Evolutionary conservation across 1,139 yeast species (phyloP).

Genomic region (Zygosaccharomyces sapae): DNA sequence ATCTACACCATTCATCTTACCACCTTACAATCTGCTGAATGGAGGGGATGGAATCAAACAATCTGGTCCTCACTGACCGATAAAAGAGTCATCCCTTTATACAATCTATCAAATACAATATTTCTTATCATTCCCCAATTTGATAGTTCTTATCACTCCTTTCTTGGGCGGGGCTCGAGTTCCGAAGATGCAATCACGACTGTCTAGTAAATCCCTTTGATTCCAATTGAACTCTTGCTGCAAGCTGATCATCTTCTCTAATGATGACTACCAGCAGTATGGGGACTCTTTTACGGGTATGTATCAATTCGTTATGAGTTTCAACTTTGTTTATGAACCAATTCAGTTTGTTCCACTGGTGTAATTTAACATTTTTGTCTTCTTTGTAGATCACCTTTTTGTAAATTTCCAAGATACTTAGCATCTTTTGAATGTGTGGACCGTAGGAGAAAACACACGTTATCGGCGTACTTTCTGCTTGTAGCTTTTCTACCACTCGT

Average conservation of each 20-base stretch:
- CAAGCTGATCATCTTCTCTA: conserved; percentile 1
- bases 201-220: conserved; percentile 20
- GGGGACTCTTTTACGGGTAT: conserved; percentile 26
- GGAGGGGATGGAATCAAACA: no score
- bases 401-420: conserved; percentile 27
- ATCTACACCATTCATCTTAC: conserved; percentile 8
- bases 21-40: not conserved
- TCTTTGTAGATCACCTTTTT: conserved; percentile 16
- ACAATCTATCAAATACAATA: no score
- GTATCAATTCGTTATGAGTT: conserved; percentile 30
- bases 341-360: conserved; percentile 28
- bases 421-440: conserved; percentile 28
- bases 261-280: conserved; percentile 20
- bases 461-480: conserved; percentile 4
- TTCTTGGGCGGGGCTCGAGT: conserved; percentile 1
- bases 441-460: conserved; percentile 28
- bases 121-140: no score
- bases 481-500: conserved; percentile 14
- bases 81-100: no score
- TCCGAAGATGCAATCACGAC: not conserved
- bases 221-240: conserved; percentile 9
- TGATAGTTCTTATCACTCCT: not conserved
- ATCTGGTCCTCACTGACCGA: no score
- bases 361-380: conserved; percentile 2
- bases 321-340: conserved; percentile 21